Evolutionary conservation across 2,329 filamentous ascomycete genomes (phyloP).

Genomic region (Iodosphaeria phyllophila): DNA sequence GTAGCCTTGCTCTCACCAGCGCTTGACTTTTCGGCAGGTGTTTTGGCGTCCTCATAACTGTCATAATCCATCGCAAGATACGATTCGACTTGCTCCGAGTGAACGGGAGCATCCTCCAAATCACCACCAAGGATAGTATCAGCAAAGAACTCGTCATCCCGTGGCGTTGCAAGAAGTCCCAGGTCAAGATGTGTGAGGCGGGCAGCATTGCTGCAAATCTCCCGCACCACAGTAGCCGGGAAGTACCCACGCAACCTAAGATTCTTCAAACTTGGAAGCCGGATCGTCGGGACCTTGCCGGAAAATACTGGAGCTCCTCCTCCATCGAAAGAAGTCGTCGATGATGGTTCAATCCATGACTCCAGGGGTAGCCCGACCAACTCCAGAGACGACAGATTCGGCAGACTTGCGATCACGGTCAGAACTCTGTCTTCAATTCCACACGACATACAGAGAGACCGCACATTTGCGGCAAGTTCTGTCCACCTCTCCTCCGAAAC

Average conservation of each 20-base stretch:
- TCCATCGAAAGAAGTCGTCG: too few relatives aligned
- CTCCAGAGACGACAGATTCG: constrained; percentile 2
- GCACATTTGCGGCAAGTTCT: constrained; percentile 1
- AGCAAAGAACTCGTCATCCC: too few relatives aligned
- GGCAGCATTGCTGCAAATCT: constrained; percentile 1
- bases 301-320: too few relatives aligned
- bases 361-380: background rate
- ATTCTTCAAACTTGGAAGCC: constrained; percentile 1
- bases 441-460: constrained; percentile 3
- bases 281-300: background rate
- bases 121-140: too few relatives aligned
- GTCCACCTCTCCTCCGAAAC: constrained; percentile 1
- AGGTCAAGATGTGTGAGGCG: constrained; percentile 1
- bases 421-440: constrained; percentile 1
- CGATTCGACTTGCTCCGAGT: too few relatives aligned
- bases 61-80: too few relatives aligned
- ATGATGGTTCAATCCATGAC: too few relatives aligned
- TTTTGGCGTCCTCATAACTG: too few relatives aligned
- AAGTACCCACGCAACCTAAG: constrained; percentile 3
- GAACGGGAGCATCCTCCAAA: too few relatives aligned
- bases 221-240: constrained; percentile 1
- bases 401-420: background rate
- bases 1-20: too few relatives aligned
- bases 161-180: constrained; percentile 1
- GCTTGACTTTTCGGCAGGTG: too few relatives aligned